Base-by-base conservation (phyloP, 768 basidiomycete genomes). In the Leccinum barrowsii region DNA sequence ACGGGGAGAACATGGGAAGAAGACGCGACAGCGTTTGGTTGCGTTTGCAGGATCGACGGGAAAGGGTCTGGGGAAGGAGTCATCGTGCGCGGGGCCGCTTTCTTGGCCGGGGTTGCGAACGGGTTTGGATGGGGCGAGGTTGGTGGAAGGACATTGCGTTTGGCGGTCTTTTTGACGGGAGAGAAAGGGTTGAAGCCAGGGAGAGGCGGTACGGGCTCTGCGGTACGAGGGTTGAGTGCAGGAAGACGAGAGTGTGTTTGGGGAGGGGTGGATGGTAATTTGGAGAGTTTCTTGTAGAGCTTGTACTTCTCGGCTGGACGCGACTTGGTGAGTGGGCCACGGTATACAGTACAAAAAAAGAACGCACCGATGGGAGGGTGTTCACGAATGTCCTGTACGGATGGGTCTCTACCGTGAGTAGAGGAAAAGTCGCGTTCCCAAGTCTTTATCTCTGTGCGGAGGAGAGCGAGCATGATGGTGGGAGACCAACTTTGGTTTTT, bases 151-250 rank as follows among this genome's bases (percentile, higher is more conserved):
- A n/a, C 37, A 32, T 21, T 5, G 58, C 13, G 64, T 54, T 55
- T 26, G 1, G 50, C 47, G 15, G 57, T 8, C 68, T 82, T 82
- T 75, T 91, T 92, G 62, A 79, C 75, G 7, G 90, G 90, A 34
- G 90, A 92, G 73, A 92, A 92, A 7, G 90, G 90, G 67, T 92
- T 92, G 63, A 82, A 86, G 1, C 80, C 76, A 12, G 79, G 70
- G 44, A 84, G 73, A 32, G 86, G 82, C 6, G 79, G 76, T 15
- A 83, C 79, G 52, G 79, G 63, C 61, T 80, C 79, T 42, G 83
- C 72, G 11, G 76, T 66, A 58, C 85, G 86, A n/a, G 83, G 69
- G 59, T 76, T 79, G 10, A 80, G 76, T 22, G 81, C 52, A 76
- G 74, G 54, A 70, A 75, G 62, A 51, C 61, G 61, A 47, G 58